Percentiles rank a stretch among this genome's conserved stretches.
These are phyloP conservation scores for Fragaria ananassa DNA, from an alignment of 306 rosid genomes.

Conservation along the genomic window DNA sequence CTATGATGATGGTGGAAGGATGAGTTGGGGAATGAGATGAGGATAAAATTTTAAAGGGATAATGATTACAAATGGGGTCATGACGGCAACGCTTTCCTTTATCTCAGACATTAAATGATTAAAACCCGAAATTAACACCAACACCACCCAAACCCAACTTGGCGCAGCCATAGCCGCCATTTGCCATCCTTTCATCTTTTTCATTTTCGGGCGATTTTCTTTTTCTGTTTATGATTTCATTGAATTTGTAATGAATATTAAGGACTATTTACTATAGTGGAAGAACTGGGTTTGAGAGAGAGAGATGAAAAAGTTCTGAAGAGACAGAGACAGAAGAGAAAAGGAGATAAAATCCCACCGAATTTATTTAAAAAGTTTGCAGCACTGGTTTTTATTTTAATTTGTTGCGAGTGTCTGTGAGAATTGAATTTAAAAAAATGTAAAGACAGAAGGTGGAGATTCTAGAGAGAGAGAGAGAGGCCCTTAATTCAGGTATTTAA, in stretches of 20 bases:
- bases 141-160: neutral
- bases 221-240: slow-evolving; percentile 2
- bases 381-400: neutral
- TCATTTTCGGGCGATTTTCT: neutral
- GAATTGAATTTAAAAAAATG: neutral
- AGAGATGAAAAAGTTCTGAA: neutral
- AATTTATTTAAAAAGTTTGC: neutral
- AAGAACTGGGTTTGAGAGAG: neutral
- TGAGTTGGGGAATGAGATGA: neutral
- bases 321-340: slow-evolving; percentile 15
- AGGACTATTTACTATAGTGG: neutral
- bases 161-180: slow-evolving; percentile 97
- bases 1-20: slow-evolving; percentile 4
- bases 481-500: slow-evolving; percentile 37
- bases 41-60: slow-evolving; percentile 15
- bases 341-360: slow-evolving; percentile 19
- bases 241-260: neutral
- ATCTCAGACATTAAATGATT: slow-evolving; percentile 22
- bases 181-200: slow-evolving; percentile 13
- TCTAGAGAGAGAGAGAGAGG: slow-evolving; percentile 14
- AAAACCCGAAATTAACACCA: slow-evolving; percentile 11
- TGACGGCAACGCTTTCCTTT: slow-evolving; percentile 43
- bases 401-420: neutral
- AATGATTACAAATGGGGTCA: slow-evolving; percentile 51
- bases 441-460: slow-evolving; percentile 21